Evolutionary conservation across 495 filamentous ascomycete genomes (phyloP), one percentile per base, ranked within the genome.

Genomic region (Daldinia caldariorum): DNA sequence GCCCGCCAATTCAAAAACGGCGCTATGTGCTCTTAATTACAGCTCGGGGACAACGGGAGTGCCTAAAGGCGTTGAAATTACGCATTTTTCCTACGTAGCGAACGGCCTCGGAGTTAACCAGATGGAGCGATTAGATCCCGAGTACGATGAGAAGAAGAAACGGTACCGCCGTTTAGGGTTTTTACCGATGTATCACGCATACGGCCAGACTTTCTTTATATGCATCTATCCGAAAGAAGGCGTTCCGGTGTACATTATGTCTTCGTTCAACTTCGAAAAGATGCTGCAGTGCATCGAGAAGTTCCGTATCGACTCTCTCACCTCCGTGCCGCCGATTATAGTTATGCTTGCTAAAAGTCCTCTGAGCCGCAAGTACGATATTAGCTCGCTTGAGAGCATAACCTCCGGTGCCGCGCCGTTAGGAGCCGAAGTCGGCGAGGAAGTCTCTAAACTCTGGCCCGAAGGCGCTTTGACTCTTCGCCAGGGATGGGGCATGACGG

Each of bases 401-500:
- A 82, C 79, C 0, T 84, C 80, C 69, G 92, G 91, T 22, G 89
- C 89, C 1, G 90, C 90, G 8, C 90, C 89, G 4, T 78, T 92
- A 6, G 85, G 86, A 0, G 70, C 80, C n/a, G 91, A 92, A 74
- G 77, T 89, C n/a, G 83, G 80, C 70, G 79, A 80, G 0, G 87
- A 90, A 58, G 82, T 87, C 38, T 80, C 88, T 73, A 84, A 81
- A 63, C 67, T 89, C 20, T 89, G 89, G 82, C 84, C 84, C 4
- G 77, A 79, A 10, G 84, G 85, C 22, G 78, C 81, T 26, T 75
- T 90, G 18, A 64, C 69, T 12, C 74, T 94, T 7, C 91, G 88
- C 58, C 93, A 96, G 73, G 93, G 91, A 0, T 96, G 91, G 89
- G 93, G 93, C 6, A 92, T 94, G 89, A 94, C 91, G 0, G 91